phyloP scores from a whole-genome alignment of 768 basidiomycete species.

The Rubroboletus satanas region DNA sequence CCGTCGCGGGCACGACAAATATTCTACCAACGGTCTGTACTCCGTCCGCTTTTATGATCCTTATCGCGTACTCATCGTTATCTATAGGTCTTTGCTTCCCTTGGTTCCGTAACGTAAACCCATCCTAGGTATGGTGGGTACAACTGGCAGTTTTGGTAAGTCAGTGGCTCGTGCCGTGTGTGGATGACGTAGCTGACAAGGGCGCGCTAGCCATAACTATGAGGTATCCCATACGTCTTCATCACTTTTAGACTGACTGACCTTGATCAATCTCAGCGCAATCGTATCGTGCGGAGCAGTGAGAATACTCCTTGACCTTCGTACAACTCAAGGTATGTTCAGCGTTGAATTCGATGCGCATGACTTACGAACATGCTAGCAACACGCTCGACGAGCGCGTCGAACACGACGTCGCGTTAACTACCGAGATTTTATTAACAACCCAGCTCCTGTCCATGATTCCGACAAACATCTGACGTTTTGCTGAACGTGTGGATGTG shows the following conservation, averaged over 20 bases:
- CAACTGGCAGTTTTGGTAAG: conserved; percentile 4
- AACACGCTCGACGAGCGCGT: neutral
- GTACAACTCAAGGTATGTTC: neutral
- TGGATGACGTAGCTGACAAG: neutral
- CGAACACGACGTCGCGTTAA: neutral
- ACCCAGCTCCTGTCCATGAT: neutral
- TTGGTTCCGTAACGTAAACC: neutral
- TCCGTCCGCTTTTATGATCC: too few relatives aligned
- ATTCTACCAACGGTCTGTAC: conserved; percentile 8
- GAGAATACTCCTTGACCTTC: neutral
- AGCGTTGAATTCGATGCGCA: neutral
- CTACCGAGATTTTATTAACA: neutral
- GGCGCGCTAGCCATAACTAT: neutral
- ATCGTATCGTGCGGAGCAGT: neutral
- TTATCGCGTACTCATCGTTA: neutral
- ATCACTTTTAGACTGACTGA: too few relatives aligned
- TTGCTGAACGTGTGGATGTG: neutral
- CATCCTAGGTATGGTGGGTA: conserved; percentile 2
- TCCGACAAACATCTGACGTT: neutral
- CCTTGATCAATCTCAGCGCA: neutral
- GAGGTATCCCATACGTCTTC: neutral
- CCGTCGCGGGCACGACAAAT: conserved; percentile 7
- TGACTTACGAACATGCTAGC: neutral
- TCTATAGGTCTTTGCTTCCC: conserved; percentile 9
- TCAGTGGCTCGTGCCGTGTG: neutral